phyloP scores from a whole-genome alignment of 192 early-diverging fungal species.

The Coemansia sp. region DNA sequence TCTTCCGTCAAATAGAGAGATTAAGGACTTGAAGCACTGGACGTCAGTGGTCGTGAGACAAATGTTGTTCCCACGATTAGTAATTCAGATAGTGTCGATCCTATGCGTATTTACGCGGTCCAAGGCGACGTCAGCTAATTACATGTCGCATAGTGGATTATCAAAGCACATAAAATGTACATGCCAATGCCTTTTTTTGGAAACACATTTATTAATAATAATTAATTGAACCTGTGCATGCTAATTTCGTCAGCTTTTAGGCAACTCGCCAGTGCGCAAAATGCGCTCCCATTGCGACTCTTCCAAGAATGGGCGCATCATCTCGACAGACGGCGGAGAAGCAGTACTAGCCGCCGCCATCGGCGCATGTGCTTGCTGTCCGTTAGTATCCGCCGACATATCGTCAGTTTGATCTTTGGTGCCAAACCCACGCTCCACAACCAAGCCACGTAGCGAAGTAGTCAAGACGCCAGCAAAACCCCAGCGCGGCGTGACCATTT shows the following conservation, averaged over 20 bases:
- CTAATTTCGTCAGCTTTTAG: background rate
- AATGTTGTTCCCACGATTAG: background rate
- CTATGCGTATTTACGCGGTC: no score
- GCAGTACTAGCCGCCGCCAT: background rate
- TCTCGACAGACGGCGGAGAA: slow-evolving; percentile 4
- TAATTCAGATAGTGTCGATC: background rate
- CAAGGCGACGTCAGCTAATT: no score
- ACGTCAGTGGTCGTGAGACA: background rate
- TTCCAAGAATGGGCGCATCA: slow-evolving; percentile 30
- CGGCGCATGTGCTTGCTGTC: background rate
- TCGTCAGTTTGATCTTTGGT: background rate
- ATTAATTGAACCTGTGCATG: background rate
- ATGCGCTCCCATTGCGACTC: slow-evolving; percentile 41
- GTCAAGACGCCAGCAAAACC: slow-evolving; percentile 41
- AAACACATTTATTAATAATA: background rate
- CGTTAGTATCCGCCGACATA: background rate
- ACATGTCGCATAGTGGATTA: no score
- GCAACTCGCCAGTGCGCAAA: slow-evolving; percentile 33
- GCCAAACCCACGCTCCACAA: slow-evolving; percentile 51
- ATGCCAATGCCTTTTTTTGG: background rate
- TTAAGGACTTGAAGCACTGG: background rate
- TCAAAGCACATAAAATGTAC: background rate
- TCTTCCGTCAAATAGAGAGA: background rate
- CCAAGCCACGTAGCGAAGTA: slow-evolving; percentile 34
- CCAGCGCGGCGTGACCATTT: slow-evolving; percentile 43